Conservation (phyloP, 768 basidiomycete species). For the Plicaturopsis crispa region DNA sequence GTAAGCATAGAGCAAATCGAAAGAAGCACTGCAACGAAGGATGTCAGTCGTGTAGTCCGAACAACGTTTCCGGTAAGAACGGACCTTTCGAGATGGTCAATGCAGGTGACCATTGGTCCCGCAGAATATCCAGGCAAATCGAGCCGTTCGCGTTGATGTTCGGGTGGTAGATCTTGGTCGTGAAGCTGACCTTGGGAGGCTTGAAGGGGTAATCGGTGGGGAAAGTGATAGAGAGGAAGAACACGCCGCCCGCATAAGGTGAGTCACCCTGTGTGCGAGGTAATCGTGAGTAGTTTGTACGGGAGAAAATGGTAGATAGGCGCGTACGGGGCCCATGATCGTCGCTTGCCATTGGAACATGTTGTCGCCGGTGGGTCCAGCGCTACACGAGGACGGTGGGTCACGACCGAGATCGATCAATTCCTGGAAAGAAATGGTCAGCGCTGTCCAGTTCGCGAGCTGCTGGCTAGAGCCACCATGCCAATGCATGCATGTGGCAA, state of each 20-base stretch:
- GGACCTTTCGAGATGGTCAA: conserved; percentile 97
- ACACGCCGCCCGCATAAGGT: conserved; percentile 97
- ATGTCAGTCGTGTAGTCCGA: conserved; percentile 2
- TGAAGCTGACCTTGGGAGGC: conserved; percentile 99
- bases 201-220: conserved; percentile 99
- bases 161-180: conserved; percentile 99
- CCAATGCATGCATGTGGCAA: conserved; percentile 7
- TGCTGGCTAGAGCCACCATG: conserved; percentile 9
- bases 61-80: conserved; percentile 12
- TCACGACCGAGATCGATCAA: conserved; percentile 98
- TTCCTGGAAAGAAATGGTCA: conserved; percentile 53
- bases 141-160: conserved; percentile 99
- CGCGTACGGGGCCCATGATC: conserved; percentile 95
- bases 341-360: conserved; percentile 99
- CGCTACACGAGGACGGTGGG: conserved; percentile 98
- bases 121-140: conserved; percentile 96
- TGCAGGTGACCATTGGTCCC: conserved; percentile 99
- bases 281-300: conserved; percentile 3
- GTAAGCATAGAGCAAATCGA: conserved; percentile 99
- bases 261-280: conserved; percentile 72
- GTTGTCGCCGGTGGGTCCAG: conserved; percentile 95
- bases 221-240: conserved; percentile 93
- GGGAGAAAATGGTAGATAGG: conserved; percentile 1
- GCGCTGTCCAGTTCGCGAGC: conserved; percentile 15
- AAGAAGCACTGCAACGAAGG: conserved; percentile 59